Evolutionary conservation across 2,329 filamentous ascomycete species (phyloP), one percentile per base, ranked within the genome.

Genomic region (Pseudophaeomoniella oleicola): DNA sequence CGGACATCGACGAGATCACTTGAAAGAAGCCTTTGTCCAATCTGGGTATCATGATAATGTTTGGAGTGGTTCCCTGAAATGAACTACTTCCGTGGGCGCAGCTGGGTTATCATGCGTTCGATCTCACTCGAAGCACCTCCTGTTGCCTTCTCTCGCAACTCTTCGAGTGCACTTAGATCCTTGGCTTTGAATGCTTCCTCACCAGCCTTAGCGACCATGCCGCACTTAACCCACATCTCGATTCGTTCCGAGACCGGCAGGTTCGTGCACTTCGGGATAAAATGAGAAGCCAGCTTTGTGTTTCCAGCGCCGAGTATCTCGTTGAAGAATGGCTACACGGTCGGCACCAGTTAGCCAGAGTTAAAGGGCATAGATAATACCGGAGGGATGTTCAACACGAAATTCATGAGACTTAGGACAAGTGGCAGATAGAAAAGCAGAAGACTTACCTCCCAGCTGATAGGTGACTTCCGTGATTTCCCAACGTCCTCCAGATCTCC

Each of bases 141-240:
- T 4, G 75, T 80, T 12, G 84, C 86, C 45, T 80, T 85, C 39
- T 72, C 72, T 45, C 84, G 67, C 44, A 96, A 60, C 36, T 76
- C 67, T 48, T 80, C 73, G 59, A 92, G 75, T n/a, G 78, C 64
- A 47, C 78, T 78, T 34, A 74, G 64, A 53, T 98, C 83, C 58
- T 82, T 92, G 41, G 72, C 69, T 61, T 78, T 84, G 41, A 86
- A 70, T 3, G 90, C 88, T 62, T 96, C 90, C 60, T 96, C 87
- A 3, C 81, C 90, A 2, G 90, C 90, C 60, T 84, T 86, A 17
- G 81, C 72, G 32, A 85, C 67, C 76, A 94, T 74, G 13, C 88
- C 88, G 56, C 90, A 96, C 61, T 94, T 94, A 49, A 93, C 78
- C 71, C 87, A 98, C 88, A 98, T 94, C 46, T 80, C 73, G 38